Evolutionary conservation across 495 filamentous ascomycete genomes (phyloP), one percentile per base, ranked within the genome.

Genomic region (Xylaria bambusicola): DNA sequence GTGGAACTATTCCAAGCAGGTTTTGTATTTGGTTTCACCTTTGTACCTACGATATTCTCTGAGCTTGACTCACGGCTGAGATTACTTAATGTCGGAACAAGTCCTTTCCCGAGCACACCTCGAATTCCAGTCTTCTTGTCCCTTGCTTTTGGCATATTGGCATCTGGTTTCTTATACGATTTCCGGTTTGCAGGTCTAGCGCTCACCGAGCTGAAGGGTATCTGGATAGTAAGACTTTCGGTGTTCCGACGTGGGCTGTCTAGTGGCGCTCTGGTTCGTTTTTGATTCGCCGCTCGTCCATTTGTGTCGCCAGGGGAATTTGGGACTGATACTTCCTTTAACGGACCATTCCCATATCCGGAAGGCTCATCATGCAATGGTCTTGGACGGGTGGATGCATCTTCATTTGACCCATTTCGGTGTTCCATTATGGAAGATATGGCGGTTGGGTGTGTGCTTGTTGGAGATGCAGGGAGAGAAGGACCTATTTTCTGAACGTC

Each of bases 201-300:
- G 24, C 8, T 47, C 1, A 60, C 33, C 36, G 60, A 26, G n/a
- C n/a, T n/a, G n/a, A n/a, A n/a, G 8, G 62, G 56, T 62, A 59
- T 58, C 17, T 50, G 69, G 53, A 38, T 62, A 61, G 29, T 58
- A 50, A 56, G 58, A 45, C 49, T 62, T 60, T 48, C 62, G 53
- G 64, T 23, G 27, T 20, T 27, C 10, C 62, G 47, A 33, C 64
- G 53, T 21, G 64, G 46, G 4, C 50, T 42, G 6, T 70, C 61
- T 6, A 70, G 61, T 13, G 74, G 71, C n/a, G 66, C 68, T 29
- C 74, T 71, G 10, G 68, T 52, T 10, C 73, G 69, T 58, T 81
- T 82, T 54, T 81, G 77, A 50, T 79, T 81, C 23, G 78, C 75
- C 4, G 70, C 45, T 48, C 69, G 67, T 27, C 71, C 73, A 12